Evolutionary conservation across 352 stramenopile genomes (phyloP), one percentile per base, ranked within the genome.

Genomic region (Pythium aristosporum): DNA sequence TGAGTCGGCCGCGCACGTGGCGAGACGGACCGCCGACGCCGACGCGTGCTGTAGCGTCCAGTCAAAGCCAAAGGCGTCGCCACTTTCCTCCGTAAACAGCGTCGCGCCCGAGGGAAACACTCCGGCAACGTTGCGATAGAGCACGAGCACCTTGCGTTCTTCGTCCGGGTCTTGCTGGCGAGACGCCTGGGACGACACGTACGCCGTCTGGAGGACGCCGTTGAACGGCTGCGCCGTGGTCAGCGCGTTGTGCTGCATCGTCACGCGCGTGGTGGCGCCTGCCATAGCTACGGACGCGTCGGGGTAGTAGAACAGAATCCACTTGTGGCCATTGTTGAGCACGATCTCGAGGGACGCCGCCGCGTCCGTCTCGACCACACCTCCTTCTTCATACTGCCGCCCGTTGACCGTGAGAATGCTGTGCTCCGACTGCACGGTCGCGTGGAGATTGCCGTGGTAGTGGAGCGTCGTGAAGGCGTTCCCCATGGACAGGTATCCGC

Each of bases 251-350:
- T 72, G 67, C 28, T 78, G 39, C 51, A 88, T 77, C 15, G 52
- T 80, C 47, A 51, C 72, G 53, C 25, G 65, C 50, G 43, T 68
- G 5, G 39, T 62, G 9, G 41, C 21, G 28, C 28, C 59, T 16
- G 42, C 21, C n/a, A 30, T 37, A 36, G 2, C 18, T 12, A 16
- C 52, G 11, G 44, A 15, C 15, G 20, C 30, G 12, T 54, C 70
- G 2, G 75, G 68, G 50, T 86, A 90, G 48, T 88, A 84, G 60
- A 82, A 89, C 25, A 92, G 52, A 15, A 87, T 66, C 86, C 86
- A 94, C 46, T 77, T 75, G 25, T 92, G 83, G 21, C 77, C 77
- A 23, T 92, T 92, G 65, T 94, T 90, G n/a, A 91, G 67, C 37
- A 76, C 73, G 34, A 94, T 61, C 3, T 83, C 71, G 30, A 92